Conservation (phyloP, 192 early-diverging fungal species). For the Coemansia guatemalensis region DNA sequence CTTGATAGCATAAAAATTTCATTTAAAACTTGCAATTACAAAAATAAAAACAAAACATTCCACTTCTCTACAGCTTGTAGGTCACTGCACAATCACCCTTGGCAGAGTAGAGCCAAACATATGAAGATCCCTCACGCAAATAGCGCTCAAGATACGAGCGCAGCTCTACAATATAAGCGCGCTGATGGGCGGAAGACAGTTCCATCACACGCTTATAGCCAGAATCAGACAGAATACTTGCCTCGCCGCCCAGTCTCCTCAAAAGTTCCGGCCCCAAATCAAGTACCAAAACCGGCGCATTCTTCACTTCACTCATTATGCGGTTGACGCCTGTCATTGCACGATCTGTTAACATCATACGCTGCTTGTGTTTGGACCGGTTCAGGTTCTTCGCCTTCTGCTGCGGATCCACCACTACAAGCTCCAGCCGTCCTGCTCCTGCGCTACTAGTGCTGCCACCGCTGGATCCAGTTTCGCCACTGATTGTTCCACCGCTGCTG, state of each 20-base stretch:
- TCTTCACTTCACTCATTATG: slow-evolving; percentile 56
- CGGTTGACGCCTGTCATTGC: slow-evolving; percentile 59
- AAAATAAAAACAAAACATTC: neutral
- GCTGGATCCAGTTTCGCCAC: neutral
- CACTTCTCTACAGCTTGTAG: slow-evolving; percentile 52
- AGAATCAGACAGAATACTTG: slow-evolving; percentile 62
- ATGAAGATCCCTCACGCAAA: slow-evolving; percentile 39
- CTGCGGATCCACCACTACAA: slow-evolving; percentile 38
- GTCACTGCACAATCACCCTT: slow-evolving; percentile 63
- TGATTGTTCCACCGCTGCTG: neutral
- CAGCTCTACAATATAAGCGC: slow-evolving; percentile 57
- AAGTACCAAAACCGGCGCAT: slow-evolving; percentile 63
- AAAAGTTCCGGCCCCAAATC: slow-evolving; percentile 64
- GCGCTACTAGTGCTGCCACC: slow-evolving; percentile 4
- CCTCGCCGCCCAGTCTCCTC: slow-evolving; percentile 55
- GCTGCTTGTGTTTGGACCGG: slow-evolving; percentile 34
- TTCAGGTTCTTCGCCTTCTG: slow-evolving; percentile 34
- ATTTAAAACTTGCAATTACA: too few species aligned
- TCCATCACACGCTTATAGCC: slow-evolving; percentile 62
- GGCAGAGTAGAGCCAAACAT: slow-evolving; percentile 73
- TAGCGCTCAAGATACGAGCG: slow-evolving; percentile 43
- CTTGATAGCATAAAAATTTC: too few species aligned
- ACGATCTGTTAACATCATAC: slow-evolving; percentile 35
- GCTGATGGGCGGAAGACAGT: slow-evolving; percentile 55
- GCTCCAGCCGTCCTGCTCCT: slow-evolving; percentile 39